A percentile compares a stretch with the other conserved stretches of the same genome.
These are phyloP conservation scores for Immersiporthe knoxdaviesiana DNA, from an alignment of 2,329 filamentous ascomycete species.

Conservation along the genomic window DNA sequence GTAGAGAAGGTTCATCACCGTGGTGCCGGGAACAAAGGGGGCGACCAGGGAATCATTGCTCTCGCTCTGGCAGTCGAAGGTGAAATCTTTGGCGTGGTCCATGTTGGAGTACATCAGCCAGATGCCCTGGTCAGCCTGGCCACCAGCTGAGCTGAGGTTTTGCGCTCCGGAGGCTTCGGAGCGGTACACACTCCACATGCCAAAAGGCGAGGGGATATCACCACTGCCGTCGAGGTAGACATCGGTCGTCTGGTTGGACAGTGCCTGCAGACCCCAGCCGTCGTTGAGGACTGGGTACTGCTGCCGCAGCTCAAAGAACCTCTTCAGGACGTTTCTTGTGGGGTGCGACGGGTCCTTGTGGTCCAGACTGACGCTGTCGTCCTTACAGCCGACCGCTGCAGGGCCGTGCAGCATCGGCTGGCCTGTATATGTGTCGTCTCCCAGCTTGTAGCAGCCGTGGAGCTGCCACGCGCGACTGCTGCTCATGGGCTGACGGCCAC, in stretches of 20 bases:
- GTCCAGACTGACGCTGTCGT: conserved; percentile 59
- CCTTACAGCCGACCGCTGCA: conserved; percentile 55
- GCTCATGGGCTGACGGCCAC: conserved; percentile 63
- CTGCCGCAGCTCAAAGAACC: conserved; percentile 62
- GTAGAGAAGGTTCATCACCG: conserved; percentile 65
- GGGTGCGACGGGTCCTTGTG: conserved; percentile 65
- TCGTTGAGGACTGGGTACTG: conserved; percentile 62
- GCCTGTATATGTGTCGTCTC: conserved; percentile 51
- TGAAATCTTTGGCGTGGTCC: conserved; percentile 53
- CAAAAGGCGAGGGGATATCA: conserved; percentile 40
- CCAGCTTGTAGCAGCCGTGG: conserved; percentile 63
- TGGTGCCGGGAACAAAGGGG: conserved; percentile 57
- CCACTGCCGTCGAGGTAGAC: conserved; percentile 42
- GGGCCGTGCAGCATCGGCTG: conserved; percentile 53
- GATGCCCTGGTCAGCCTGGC: conserved; percentile 36
- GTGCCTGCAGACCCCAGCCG: conserved; percentile 56
- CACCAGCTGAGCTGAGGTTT: conserved; percentile 48
- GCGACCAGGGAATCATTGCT: conserved; percentile 56
- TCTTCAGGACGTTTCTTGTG: conserved; percentile 61
- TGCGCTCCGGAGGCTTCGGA: conserved; percentile 54
- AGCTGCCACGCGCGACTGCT: conserved; percentile 64
- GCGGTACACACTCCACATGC: conserved; percentile 64
- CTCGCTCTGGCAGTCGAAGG: conserved; percentile 56
- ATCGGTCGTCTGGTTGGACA: conserved; percentile 55
- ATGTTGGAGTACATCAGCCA: conserved; percentile 58